These are phyloP conservation scores for Verticillium dahliae DNA, from an alignment of 2,329 filamentous ascomycete species.

Conservation along the genomic window DNA sequence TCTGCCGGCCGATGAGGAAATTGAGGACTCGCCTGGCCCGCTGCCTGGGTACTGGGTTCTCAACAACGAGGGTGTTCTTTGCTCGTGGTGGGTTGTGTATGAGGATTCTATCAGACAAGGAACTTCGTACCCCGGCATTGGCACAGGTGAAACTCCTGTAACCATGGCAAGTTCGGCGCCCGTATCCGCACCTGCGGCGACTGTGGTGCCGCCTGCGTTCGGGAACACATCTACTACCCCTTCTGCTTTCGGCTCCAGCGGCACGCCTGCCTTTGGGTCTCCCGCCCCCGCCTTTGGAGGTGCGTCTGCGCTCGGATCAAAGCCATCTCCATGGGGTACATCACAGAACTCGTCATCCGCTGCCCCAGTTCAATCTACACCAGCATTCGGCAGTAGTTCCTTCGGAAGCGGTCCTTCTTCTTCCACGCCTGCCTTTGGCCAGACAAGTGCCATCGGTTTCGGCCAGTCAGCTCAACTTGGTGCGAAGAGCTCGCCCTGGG, in stretches of 20 bases:
- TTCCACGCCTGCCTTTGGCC: constrained; percentile 40
- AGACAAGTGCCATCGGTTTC: constrained; percentile 38
- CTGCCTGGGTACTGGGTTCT: constrained; percentile 78
- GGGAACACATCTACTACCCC: constrained; percentile 15
- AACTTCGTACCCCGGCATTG: constrained; percentile 66
- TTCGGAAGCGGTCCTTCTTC: constrained; percentile 32
- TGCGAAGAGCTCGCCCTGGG: constrained; percentile 48
- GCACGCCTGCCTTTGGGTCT: not conserved
- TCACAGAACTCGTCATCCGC: not conserved
- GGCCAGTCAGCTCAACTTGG: constrained; percentile 45
- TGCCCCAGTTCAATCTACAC: constrained; percentile 2
- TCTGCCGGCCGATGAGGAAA: constrained; percentile 68
- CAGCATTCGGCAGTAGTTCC: constrained; percentile 37
- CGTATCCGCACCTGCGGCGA: constrained; percentile 18
- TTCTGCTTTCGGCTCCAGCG: constrained; percentile 35
- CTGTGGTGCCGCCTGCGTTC: constrained; percentile 19
- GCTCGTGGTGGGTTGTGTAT: constrained; percentile 89
- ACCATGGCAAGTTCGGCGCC: constrained; percentile 20
- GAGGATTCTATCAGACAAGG: constrained; percentile 74
- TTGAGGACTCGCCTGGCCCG: constrained; percentile 71
- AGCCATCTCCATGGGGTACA: constrained; percentile 44
- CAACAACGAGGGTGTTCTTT: constrained; percentile 82
- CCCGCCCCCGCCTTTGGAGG: constrained; percentile 22
- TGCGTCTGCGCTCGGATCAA: constrained; percentile 41
- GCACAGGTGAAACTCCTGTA: constrained; percentile 33